phyloP scores from a whole-genome alignment of 352 stramenopile genomes.

The Elongisporangium undulatum region DNA sequence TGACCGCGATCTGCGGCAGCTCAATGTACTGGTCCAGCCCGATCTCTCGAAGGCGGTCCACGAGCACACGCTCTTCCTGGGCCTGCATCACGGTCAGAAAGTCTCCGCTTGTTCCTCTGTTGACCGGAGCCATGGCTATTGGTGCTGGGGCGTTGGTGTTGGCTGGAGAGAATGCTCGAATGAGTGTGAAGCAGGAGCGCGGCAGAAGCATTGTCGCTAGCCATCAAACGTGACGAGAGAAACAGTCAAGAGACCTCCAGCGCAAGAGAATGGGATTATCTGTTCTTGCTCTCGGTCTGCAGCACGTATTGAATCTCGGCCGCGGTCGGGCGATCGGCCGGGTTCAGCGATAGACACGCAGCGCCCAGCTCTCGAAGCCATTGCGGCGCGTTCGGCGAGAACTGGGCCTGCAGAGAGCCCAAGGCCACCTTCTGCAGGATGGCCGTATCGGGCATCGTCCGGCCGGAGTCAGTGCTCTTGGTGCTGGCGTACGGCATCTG shows the following conservation, averaged over 20 bases:
- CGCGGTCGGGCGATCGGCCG: slow-evolving; percentile 23
- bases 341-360: slow-evolving; percentile 30
- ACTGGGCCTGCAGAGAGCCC: slow-evolving; percentile 23
- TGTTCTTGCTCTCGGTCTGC: neutral
- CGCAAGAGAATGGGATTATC: too few relatives aligned
- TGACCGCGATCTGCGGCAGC: slow-evolving; percentile 89
- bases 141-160: too few relatives aligned
- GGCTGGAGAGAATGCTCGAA: too few relatives aligned
- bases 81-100: neutral
- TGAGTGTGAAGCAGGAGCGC: too few relatives aligned
- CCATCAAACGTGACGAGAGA: too few relatives aligned
- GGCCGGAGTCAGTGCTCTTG: slow-evolving; percentile 18
- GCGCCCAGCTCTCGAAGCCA: slow-evolving; percentile 19
- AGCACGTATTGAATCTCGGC: slow-evolving; percentile 23
- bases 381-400: slow-evolving; percentile 19
- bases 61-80: slow-evolving; percentile 23
- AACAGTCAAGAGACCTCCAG: too few relatives aligned
- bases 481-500: slow-evolving; percentile 26
- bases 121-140: too few relatives aligned
- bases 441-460: slow-evolving; percentile 19
- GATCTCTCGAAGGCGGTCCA: slow-evolving; percentile 49
- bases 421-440: slow-evolving; percentile 40
- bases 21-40: slow-evolving; percentile 71
- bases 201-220: too few relatives aligned
- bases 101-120: too few relatives aligned